Evolutionary conservation across 306 rosid genomes (phyloP), one percentile per base, ranked within the genome.

Genomic region (Ceratonia siliqua): DNA sequence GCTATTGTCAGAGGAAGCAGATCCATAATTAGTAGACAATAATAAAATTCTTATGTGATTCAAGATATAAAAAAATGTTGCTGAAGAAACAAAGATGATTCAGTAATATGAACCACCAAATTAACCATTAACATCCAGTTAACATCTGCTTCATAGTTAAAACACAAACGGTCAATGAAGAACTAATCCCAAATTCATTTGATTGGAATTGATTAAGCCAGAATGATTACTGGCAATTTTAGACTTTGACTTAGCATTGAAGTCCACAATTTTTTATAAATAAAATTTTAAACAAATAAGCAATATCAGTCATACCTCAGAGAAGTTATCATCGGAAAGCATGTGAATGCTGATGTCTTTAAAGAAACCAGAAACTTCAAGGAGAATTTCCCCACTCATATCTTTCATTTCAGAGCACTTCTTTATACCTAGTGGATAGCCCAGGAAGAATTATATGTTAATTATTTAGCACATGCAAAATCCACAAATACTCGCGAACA

Each of bases 301-400:
- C 56, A 61, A 79, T 39, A 63, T 35, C 36, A 70, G 33, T 55
- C 32, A 42, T 82, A 88, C 94, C 92, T 79, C 82, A 21, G 93
- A 72, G 86, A 93, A 91, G 72, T 89, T 81, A 57, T 89, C 97
- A 71, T 93, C 96, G 0, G 96, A 89, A 73, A 93, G 97, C 90
- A 78, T 73, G 70, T 53, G 64, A 63, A 89, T 62, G 50, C 36
- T 70, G 73, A 86, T 58, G 71, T 93, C 92, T 75, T 86, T 89
- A 55, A 91, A 62, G 72, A 71, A 81, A 33, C 88, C 89, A 39
- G 93, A 88, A 82, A 76, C 88, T 69, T 61, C 86, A 76, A 93
- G 87, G 63, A 76, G 70, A 82, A 81, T 63, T 57, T 75, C 82
- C 15, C 72, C 62, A 73, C 15, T 70, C 22, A 18, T 14, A 64